Percentiles rank a stretch among this genome's conserved stretches.
Conservation (phyloP, 2,329 filamentous ascomycete genomes). For the Sporothrix pallida region DNA sequence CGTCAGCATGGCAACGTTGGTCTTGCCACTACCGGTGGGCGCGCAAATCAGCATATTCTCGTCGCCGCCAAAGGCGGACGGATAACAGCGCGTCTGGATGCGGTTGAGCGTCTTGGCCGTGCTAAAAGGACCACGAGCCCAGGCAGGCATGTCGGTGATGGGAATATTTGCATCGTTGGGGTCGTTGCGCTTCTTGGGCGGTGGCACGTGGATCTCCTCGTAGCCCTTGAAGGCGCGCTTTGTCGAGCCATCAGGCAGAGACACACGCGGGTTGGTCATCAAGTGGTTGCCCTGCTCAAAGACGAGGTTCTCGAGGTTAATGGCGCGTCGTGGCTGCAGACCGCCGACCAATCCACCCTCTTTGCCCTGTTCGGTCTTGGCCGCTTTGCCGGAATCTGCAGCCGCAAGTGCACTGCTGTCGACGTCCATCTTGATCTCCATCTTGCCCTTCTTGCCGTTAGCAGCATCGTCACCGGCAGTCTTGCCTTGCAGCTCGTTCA, state of each 20-base stretch:
- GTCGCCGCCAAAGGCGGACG: constrained; percentile 88
- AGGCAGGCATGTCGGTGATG: constrained; percentile 87
- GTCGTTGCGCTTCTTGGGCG: constrained; percentile 85
- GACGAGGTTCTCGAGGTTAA: constrained; percentile 93
- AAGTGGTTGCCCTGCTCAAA: constrained; percentile 98
- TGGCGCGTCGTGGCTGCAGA: constrained; percentile 81
- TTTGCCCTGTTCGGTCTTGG: constrained; percentile 54
- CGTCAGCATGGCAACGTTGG: constrained; percentile 96
- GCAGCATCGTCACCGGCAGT: constrained; percentile 55
- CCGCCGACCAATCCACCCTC: constrained; percentile 79
- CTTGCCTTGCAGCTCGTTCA: constrained; percentile 86
- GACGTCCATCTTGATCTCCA: constrained; percentile 96
- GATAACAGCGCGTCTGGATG: constrained; percentile 93
- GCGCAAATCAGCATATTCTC: constrained; percentile 98
- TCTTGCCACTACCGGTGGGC: constrained; percentile 96
- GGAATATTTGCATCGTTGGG: constrained; percentile 81
- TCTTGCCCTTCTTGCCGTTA: constrained; percentile 66
- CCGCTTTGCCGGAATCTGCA: constrained; percentile 48
- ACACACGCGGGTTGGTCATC: constrained; percentile 98
- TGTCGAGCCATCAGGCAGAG: constrained; percentile 89
- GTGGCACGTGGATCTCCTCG: constrained; percentile 95
- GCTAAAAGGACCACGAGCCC: constrained; percentile 86
- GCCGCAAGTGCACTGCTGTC: constrained; percentile 69
- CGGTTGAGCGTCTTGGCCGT: constrained; percentile 87
- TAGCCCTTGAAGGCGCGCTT: constrained; percentile 98